phyloP scores from a whole-genome alignment of 768 basidiomycete species.

The Collybia mongolica region DNA sequence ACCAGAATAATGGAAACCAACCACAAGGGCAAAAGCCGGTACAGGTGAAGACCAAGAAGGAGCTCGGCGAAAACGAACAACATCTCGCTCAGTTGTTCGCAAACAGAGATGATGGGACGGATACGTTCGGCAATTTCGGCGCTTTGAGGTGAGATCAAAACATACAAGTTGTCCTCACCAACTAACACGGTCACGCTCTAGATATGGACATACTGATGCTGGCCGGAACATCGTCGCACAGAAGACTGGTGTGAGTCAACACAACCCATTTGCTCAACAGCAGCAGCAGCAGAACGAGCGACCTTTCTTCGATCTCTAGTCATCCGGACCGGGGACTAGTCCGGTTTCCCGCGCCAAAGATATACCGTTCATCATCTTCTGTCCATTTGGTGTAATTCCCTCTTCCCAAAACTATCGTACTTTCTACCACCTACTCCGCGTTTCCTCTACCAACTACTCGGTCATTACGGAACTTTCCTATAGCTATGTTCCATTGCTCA shows the following conservation, averaged over 20 bases:
- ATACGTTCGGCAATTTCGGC: slow-evolving; percentile 94
- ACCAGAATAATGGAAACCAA: slow-evolving; percentile 17
- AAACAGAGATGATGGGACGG: slow-evolving; percentile 87
- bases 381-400: too few relatives aligned
- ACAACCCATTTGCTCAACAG: slow-evolving; percentile 70
- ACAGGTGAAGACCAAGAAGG: slow-evolving; percentile 40
- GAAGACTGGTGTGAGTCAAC: slow-evolving; percentile 42
- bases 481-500: too few relatives aligned
- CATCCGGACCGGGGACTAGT: background rate
- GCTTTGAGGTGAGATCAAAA: slow-evolving; percentile 51
- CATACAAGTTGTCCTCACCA: too few relatives aligned
- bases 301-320: slow-evolving; percentile 77
- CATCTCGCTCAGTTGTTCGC: slow-evolving; percentile 83
- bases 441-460: too few relatives aligned
- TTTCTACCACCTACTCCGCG: too few relatives aligned
- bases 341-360: too few relatives aligned
- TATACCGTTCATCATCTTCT: too few relatives aligned
- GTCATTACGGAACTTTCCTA: too few relatives aligned
- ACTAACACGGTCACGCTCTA: slow-evolving; percentile 16
- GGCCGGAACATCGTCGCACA: slow-evolving; percentile 42
- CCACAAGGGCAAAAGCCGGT: slow-evolving; percentile 29
- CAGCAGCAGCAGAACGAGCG: slow-evolving; percentile 64
- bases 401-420: too few relatives aligned
- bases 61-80: slow-evolving; percentile 62
- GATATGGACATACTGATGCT: slow-evolving; percentile 61